Evolutionary conservation across 2,329 filamentous ascomycete species (phyloP).

Genomic region (Calonectria hongkongensis): DNA sequence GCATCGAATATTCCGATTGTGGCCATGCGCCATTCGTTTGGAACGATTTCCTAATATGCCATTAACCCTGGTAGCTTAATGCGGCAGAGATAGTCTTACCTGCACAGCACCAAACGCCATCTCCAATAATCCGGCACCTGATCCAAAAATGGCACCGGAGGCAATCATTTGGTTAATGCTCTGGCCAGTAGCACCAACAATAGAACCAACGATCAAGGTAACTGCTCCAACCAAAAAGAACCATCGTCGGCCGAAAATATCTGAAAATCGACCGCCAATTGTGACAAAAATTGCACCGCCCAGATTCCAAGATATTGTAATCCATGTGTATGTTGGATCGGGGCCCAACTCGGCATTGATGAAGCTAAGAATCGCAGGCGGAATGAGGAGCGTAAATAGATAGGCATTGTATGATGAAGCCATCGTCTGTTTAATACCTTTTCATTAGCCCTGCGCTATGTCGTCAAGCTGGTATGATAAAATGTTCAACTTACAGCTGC

Average conservation of each 20-base stretch:
- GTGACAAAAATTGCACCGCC: constrained; percentile 59
- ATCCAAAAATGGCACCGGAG: constrained; percentile 62
- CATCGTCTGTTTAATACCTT: constrained; percentile 19
- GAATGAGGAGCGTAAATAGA: constrained; percentile 60
- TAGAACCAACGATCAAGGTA: constrained; percentile 59
- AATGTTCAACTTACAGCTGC: constrained; percentile 24
- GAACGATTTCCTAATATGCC: constrained; percentile 59
- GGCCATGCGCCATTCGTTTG: constrained; percentile 60
- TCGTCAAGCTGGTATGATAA: background rate
- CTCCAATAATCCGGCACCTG: constrained; percentile 63
- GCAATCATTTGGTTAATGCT: constrained; percentile 64
- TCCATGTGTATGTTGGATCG: constrained; percentile 59
- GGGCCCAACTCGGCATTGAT: constrained; percentile 60
- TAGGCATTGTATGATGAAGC: constrained; percentile 54
- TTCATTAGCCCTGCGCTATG: background rate
- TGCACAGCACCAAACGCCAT: constrained; percentile 60
- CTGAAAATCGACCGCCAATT: constrained; percentile 60
- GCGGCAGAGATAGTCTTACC: background rate
- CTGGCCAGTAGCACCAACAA: constrained; percentile 62
- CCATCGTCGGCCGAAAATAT: constrained; percentile 63
- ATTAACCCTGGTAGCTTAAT: background rate
- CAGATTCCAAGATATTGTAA: constrained; percentile 58
- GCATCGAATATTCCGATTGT: constrained; percentile 56
- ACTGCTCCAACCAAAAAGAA: constrained; percentile 61
- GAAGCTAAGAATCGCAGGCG: constrained; percentile 57